A percentile compares a stretch with the other conserved stretches of the same genome.
Evolutionary conservation across 495 filamentous ascomycete genomes (phyloP).

Genomic region (Xylaria intraflava): DNA sequence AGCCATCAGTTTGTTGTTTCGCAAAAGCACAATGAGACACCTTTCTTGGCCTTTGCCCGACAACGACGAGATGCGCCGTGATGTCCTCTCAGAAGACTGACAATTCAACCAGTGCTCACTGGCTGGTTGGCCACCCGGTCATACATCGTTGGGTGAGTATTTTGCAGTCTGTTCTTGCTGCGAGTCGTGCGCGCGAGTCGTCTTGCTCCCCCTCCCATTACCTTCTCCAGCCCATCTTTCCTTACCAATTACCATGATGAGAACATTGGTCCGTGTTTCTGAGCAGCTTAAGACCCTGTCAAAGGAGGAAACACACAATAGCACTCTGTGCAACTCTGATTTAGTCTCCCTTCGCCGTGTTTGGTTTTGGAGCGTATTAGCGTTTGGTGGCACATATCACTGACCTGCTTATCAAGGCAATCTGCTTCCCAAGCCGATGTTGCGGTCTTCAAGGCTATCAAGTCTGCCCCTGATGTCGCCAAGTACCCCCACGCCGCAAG

Average conservation of each 20-base stretch:
- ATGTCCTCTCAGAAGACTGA: slow-evolving; percentile 29
- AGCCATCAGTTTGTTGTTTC: neutral
- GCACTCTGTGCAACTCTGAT: slow-evolving; percentile 82
- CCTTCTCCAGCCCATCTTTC: slow-evolving; percentile 10
- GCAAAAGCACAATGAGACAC: neutral
- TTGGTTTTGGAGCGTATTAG: neutral
- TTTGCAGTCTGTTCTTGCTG: slow-evolving; percentile 10
- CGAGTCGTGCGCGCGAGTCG: neutral
- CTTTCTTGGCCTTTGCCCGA: slow-evolving; percentile 14
- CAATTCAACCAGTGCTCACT: slow-evolving; percentile 66
- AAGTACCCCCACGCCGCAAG: slow-evolving; percentile 92
- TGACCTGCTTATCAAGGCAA: slow-evolving; percentile 49
- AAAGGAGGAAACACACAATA: slow-evolving; percentile 72
- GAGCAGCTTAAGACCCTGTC: slow-evolving; percentile 97
- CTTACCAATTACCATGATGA: slow-evolving; percentile 61
- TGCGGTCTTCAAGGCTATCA: slow-evolving; percentile 84
- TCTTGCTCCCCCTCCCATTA: neutral
- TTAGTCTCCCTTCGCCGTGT: slow-evolving; percentile 16
- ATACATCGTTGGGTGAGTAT: slow-evolving; percentile 84
- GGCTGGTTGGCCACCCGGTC: slow-evolving; percentile 82
- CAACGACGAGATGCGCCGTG: neutral
- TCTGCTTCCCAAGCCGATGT: slow-evolving; percentile 91
- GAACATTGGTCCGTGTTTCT: slow-evolving; percentile 98
- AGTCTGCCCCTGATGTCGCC: slow-evolving; percentile 60
- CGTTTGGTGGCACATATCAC: neutral